Evolutionary conservation across 1,139 yeast species (phyloP), one percentile per base, ranked within the genome.

Genomic region (Lodderomyces jiufengensis): DNA sequence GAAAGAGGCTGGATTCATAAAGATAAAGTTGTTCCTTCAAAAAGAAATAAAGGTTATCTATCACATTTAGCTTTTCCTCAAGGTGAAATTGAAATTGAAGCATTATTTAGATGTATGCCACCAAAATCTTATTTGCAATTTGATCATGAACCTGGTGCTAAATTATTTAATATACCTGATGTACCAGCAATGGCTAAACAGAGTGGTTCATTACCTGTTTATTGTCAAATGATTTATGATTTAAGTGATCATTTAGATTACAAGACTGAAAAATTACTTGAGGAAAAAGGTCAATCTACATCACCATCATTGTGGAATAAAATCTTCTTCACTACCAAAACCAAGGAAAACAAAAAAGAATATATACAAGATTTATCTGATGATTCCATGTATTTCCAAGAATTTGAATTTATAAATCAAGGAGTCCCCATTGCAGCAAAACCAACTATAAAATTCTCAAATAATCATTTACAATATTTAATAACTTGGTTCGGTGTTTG

Each of bases 401-500:
- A 67, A 44, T 61, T 67, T 42, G 74, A 70, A 50, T 80, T 84
- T 46, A 65, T 78, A 37, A 73, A 72, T 37, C 80, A 85, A 12
- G 99, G 98, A 33, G 94, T 90, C 4, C 99, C 99, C 3, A 59
- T 94, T 18, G 98, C 96, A 1, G 78, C 83, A 37, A 63, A 72
- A 5, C 94, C 97, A 10, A 78, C 78, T 50, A 78, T 92, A 22
- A 88, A 81, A 44, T 73, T 87, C 53, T 77, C 84, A 46, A 94
- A 92, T 58, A 88, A 90, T 53, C 99, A 92, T 56, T 65, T 90
- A 59, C 96, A 92, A 59, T 92, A 92, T 57, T 66, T 92, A 51
- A 76, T 87, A 15, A 92, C 99, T 0, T 92, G 99, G 99, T 92
- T 86, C 56, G 95, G 95, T 0, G 73, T 88, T 29, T 79, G 88